Evolutionary conservation across 257 asterid genomes (phyloP), one percentile per base, ranked within the genome.

Genomic region (Jasminum sambac): DNA sequence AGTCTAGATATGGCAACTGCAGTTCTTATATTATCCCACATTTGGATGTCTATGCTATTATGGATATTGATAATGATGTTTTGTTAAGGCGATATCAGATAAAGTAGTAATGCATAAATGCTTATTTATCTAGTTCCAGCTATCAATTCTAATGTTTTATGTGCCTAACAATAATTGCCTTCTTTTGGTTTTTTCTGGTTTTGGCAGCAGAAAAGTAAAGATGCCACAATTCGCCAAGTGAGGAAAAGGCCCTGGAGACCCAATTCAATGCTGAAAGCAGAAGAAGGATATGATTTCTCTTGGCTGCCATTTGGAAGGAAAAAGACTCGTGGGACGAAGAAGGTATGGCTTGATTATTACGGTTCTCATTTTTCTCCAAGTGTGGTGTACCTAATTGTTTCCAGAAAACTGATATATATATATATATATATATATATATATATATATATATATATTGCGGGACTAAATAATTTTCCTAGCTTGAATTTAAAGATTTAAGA

Each of bases 291-390:
- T 50, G 59, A 50, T 50, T 50, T 50, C 19, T 50, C 25, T 16
- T 50, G 58, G 58, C 24, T 48, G 11, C 58, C 60, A 0, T 24
- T 8, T 50, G 60, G 8, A 17, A 50, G 8, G 19, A 50, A 19
- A 50, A 50, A 19, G 25, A 50, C 11, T 17, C 25, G 59, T 0
- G 2, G 11, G 1, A 11, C 6, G 23, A 17, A 7, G 6, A n/a
- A 48, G 58, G 60, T 50, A 50, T 50, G 60, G 25, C 60, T 50
- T 17, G 26, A 50, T 50, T 50, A 50, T 50, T 13, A 48, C n/a
- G n/a, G n/a, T 48, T n/a, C 8, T 50, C 59, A 17, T 16, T 48
- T 48, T 48, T 50, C n/a, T 50, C 60, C 19, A 50, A n/a, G n/a
- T n/a, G 11, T 50, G 3, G n/a, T 17, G 60, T 14, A 48, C 24